A percentile compares a stretch with the other conserved stretches of the same genome.
These are phyloP conservation scores for Phytophthora pistaciae DNA, from an alignment of 352 stramenopile species.

Conservation along the genomic window DNA sequence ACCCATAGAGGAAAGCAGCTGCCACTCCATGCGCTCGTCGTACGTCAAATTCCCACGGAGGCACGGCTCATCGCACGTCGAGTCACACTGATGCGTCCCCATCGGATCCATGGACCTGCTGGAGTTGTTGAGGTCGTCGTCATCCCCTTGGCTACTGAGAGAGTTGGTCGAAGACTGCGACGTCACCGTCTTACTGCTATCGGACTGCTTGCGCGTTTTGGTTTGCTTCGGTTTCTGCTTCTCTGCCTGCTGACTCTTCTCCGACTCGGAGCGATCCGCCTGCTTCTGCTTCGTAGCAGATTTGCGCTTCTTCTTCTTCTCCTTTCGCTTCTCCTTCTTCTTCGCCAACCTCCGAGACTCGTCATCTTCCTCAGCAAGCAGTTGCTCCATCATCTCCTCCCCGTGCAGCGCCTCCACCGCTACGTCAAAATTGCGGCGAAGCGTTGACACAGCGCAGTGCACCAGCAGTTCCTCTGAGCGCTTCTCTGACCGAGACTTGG, in stretches of 20 bases:
- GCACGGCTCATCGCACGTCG: constrained; percentile 61
- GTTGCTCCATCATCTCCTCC: constrained; percentile 89
- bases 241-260: constrained; percentile 43
- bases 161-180: constrained; percentile 60
- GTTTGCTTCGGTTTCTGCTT: constrained; percentile 40
- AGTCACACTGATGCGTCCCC: constrained; percentile 61
- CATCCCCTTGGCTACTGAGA: constrained; percentile 49
- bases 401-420: constrained; percentile 86
- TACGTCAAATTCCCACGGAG: constrained; percentile 57
- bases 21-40: constrained; percentile 79
- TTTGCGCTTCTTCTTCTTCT: constrained; percentile 92
- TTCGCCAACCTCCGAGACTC: constrained; percentile 77
- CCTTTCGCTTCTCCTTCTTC: constrained; percentile 91
- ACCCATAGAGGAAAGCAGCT: constrained; percentile 87
- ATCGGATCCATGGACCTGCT: constrained; percentile 46
- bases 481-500: constrained; percentile 79
- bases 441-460: constrained; percentile 77
- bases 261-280: constrained; percentile 47
- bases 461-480: constrained; percentile 82
- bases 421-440: constrained; percentile 87
- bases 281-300: constrained; percentile 79
- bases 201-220: constrained; percentile 32
- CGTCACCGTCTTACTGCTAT: constrained; percentile 38
- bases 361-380: constrained; percentile 87
- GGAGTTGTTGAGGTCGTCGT: constrained; percentile 50